Percentiles rank a stretch among this genome's conserved stretches.
phyloP scores from a whole-genome alignment of 371 early-diverging fungal species.

The Saksenaea oblongispora region DNA sequence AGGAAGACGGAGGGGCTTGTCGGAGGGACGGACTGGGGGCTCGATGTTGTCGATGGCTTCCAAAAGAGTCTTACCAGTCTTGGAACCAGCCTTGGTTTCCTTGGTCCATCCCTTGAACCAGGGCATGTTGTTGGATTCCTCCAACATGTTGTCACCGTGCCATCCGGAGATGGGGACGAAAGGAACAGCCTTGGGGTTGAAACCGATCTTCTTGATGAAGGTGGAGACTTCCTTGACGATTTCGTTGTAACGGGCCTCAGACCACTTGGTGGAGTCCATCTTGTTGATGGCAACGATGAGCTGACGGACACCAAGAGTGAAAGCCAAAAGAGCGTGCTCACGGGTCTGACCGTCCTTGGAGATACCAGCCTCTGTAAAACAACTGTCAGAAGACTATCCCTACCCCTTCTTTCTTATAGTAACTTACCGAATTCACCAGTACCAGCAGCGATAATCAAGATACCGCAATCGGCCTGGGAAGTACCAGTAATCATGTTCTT shows the following conservation, averaged over 20 bases:
- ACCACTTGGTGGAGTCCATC: slow-evolving; percentile 94
- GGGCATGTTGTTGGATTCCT: no score
- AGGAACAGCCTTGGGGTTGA: no score
- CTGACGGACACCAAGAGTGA: slow-evolving; percentile 95
- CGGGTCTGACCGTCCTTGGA: slow-evolving; percentile 98
- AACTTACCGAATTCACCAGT: slow-evolving; percentile 89
- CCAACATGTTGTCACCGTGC: no score
- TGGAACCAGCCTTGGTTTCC: no score
- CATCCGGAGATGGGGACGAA: no score
- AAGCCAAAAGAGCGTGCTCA: slow-evolving; percentile 98
- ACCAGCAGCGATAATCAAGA: slow-evolving; percentile 93
- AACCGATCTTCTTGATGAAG: slow-evolving; percentile 94
- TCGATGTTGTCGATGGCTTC: no score
- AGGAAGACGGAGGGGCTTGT: no score
- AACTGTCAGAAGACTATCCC: no score
- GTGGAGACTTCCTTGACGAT: slow-evolving; percentile 83
- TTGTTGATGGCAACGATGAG: slow-evolving; percentile 97
- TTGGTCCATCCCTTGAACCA: no score
- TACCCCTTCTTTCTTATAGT: not conserved
- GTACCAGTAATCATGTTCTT: no score
- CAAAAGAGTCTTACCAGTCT: no score
- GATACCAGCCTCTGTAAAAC: slow-evolving; percentile 78
- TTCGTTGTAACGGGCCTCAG: slow-evolving; percentile 85
- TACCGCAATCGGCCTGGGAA: slow-evolving; percentile 75
- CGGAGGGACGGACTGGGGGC: no score